phyloP scores from a whole-genome alignment of 169 alveolate genomes.

The Plasmodium gaboni region DNA sequence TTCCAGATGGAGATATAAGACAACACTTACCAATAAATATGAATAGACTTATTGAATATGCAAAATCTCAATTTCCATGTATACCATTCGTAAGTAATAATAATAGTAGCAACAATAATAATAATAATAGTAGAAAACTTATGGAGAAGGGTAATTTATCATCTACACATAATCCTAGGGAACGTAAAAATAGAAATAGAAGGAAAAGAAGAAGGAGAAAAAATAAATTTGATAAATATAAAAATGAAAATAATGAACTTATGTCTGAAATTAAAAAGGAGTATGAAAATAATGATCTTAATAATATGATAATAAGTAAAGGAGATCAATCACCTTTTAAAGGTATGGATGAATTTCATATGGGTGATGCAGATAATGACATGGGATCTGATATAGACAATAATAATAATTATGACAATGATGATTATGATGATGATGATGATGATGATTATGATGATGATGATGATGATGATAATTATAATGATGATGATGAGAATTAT shows the following conservation, averaged over 20 bases:
- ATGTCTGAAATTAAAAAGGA: constrained; percentile 66
- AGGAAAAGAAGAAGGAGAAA: constrained; percentile 41
- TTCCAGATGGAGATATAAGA: constrained; percentile 95
- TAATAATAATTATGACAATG: neutral
- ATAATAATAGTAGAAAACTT: constrained; percentile 39
- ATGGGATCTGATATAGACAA: neutral
- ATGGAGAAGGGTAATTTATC: neutral
- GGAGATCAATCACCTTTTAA: constrained; percentile 14
- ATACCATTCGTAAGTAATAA: constrained; percentile 60
- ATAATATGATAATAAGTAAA: constrained; percentile 19
- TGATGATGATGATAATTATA: constrained; percentile 33
- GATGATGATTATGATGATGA: constrained; percentile 15
- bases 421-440: neutral
- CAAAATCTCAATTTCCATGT: constrained; percentile 91
- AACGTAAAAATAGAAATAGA: constrained; percentile 68
- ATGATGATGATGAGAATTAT: neutral
- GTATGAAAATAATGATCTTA: constrained; percentile 47
- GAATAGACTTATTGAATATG: constrained; percentile 93
- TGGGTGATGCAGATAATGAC: constrained; percentile 2
- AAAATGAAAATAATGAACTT: constrained; percentile 8
- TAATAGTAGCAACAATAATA: constrained; percentile 50
- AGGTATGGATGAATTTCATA: constrained; percentile 26
- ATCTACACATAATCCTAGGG: constrained; percentile 31
- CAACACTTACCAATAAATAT: constrained; percentile 98
- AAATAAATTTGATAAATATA: constrained; percentile 18